A percentile compares a stretch with the other conserved stretches of the same genome.
phyloP scores from a whole-genome alignment of 495 filamentous ascomycete genomes.

The Penicillium psychrofluorescens region DNA sequence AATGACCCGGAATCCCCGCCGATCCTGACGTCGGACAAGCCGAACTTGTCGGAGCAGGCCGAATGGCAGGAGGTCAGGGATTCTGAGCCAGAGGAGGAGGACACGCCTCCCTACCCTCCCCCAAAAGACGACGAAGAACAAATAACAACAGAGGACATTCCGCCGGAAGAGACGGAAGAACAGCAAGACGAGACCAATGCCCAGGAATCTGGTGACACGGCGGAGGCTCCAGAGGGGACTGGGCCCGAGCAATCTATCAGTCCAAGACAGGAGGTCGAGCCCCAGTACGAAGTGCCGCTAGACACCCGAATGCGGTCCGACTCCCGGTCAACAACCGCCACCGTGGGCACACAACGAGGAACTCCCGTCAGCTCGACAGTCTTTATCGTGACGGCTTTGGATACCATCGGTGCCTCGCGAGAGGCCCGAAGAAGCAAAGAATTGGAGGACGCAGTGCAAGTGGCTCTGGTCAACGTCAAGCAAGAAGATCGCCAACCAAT shows the following conservation, averaged over 20 bases:
- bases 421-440: constrained; percentile 77
- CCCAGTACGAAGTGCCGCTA: constrained; percentile 16
- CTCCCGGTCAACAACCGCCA: constrained; percentile 50
- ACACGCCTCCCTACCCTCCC: no score
- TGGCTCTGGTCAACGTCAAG: constrained; percentile 77
- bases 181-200: no score
- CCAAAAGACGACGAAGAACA: no score
- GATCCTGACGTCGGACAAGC: constrained; percentile 24
- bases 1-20: constrained; percentile 22
- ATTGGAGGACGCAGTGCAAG: constrained; percentile 69
- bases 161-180: no score
- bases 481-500: constrained; percentile 58
- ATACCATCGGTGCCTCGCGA: constrained; percentile 80
- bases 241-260: no score
- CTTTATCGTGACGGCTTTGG: constrained; percentile 86
- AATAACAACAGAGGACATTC: no score
- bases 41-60: constrained; percentile 18
- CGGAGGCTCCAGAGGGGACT: no score
- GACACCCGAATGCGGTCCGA: constrained; percentile 45
- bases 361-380: constrained; percentile 81
- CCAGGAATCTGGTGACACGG: no score
- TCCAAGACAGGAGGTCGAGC: constrained; percentile 1
- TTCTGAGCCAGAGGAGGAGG: constrained; percentile 7
- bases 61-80: constrained; percentile 24
- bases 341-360: constrained; percentile 44